phyloP scores from a whole-genome alignment of 441 rosid genomes.

The Erysimum cheiri region DNA sequence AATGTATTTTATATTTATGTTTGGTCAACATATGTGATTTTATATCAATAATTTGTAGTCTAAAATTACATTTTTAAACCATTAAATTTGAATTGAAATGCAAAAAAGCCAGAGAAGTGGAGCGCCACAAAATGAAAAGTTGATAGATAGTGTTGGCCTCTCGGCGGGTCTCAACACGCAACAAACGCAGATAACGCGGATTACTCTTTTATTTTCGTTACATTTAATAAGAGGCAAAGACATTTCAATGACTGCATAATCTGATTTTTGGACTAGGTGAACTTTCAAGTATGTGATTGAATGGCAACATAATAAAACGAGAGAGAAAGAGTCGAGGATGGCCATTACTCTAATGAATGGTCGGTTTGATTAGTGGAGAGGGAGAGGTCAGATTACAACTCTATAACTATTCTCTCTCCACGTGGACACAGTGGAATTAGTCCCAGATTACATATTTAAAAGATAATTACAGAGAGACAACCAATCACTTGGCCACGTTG shows the following conservation, averaged over 20 bases:
- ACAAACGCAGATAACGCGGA: slow-evolving; percentile 9
- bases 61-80: not conserved
- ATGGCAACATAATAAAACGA: slow-evolving; percentile 22
- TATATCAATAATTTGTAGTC: not conserved
- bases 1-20: not conserved
- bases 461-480: slow-evolving; percentile 36
- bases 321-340: slow-evolving; percentile 19
- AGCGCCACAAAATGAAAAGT: slow-evolving; percentile 35
- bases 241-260: slow-evolving; percentile 15
- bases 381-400: slow-evolving; percentile 29
- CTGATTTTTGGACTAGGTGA: slow-evolving; percentile 31
- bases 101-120: slow-evolving; percentile 34
- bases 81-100: not conserved
- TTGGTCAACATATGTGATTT: not conserved
- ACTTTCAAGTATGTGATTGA: slow-evolving; percentile 24
- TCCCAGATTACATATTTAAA: slow-evolving; percentile 34
- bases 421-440: slow-evolving; percentile 42
- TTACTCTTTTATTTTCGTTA: slow-evolving; percentile 19
- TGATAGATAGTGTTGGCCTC: slow-evolving; percentile 24
- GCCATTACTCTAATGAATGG: slow-evolving; percentile 37
- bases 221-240: not conserved
- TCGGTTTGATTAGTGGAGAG: slow-evolving; percentile 37
- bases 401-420: slow-evolving; percentile 28
- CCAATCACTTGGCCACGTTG: slow-evolving; percentile 45
- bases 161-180: slow-evolving; percentile 1